Conservation (phyloP, 2,329 filamentous ascomycete genomes). For the Penicillium crustosum region DNA sequence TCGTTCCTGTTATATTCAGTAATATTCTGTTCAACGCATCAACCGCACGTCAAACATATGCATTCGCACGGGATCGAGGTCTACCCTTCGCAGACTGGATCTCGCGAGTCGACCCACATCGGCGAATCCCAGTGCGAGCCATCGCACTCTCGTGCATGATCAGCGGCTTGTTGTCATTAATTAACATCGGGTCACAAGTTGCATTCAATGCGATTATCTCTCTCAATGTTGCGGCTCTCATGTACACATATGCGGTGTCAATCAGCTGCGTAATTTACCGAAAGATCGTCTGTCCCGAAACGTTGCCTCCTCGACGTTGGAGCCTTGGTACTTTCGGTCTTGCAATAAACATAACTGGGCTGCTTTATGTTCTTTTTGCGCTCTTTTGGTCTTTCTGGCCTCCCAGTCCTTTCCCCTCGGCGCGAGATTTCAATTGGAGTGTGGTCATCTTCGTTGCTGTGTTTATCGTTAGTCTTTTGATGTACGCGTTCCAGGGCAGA, state of each 20-base stretch:
- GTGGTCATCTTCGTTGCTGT: constrained; percentile 46
- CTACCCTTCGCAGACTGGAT: constrained; percentile 45
- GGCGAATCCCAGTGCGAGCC: constrained; percentile 46
- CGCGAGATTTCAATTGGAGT: constrained; percentile 52
- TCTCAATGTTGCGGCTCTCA: constrained; percentile 48
- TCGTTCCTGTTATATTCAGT: constrained; percentile 41
- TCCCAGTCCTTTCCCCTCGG: constrained; percentile 36
- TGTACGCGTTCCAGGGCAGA: constrained; percentile 39
- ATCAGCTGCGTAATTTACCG: constrained; percentile 48
- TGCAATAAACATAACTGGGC: constrained; percentile 45
- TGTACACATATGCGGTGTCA: constrained; percentile 53
- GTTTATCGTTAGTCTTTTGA: constrained; percentile 42
- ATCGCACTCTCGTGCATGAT: constrained; percentile 34
- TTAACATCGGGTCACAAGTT: constrained; percentile 53
- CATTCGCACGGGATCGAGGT: constrained; percentile 47
- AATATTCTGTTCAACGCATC: constrained; percentile 44
- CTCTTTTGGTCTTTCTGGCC: constrained; percentile 54
- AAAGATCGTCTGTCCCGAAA: constrained; percentile 39
- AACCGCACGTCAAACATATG: constrained; percentile 43
- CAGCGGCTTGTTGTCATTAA: constrained; percentile 45
- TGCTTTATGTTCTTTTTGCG: constrained; percentile 46
- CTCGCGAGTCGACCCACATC: constrained; percentile 35
- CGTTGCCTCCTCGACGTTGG: constrained; percentile 45
- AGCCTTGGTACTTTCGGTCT: constrained; percentile 47
- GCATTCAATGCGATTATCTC: constrained; percentile 56